These are phyloP conservation scores for Achlya hypogyna DNA, from an alignment of 352 stramenopile genomes.

Conservation along the genomic window DNA sequence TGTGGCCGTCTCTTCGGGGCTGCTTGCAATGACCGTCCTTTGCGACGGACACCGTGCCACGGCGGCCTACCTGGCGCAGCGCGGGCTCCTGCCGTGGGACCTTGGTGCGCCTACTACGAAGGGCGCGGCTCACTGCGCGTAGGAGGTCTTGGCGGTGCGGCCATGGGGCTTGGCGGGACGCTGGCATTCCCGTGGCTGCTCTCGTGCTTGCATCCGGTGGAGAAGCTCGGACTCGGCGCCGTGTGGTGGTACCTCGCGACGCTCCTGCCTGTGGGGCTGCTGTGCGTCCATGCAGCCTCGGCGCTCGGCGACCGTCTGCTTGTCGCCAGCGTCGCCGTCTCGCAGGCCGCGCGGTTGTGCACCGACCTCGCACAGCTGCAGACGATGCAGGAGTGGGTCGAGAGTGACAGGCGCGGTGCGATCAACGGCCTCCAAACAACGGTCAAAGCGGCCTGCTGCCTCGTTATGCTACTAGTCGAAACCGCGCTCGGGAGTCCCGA, in stretches of 20 bases:
- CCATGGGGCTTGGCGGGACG: slow-evolving; percentile 42
- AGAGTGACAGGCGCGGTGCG: slow-evolving; percentile 30
- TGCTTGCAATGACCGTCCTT: slow-evolving; percentile 54
- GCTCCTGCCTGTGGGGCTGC: slow-evolving; percentile 28
- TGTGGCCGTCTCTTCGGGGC: slow-evolving; percentile 41
- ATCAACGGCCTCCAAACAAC: slow-evolving; percentile 59
- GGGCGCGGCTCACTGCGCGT: slow-evolving; percentile 2
- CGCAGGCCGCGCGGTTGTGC: slow-evolving; percentile 43
- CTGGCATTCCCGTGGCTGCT: slow-evolving; percentile 33
- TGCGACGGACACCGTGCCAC: slow-evolving; percentile 29
- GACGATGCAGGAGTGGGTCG: slow-evolving; percentile 63
- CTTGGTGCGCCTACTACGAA: slow-evolving; percentile 23
- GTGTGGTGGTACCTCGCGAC: slow-evolving; percentile 44
- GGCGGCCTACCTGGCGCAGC: slow-evolving; percentile 49
- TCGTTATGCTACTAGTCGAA: slow-evolving; percentile 38
- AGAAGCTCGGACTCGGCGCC: slow-evolving; percentile 37
- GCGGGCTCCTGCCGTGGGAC: slow-evolving; percentile 34
- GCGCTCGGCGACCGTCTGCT: slow-evolving; percentile 36
- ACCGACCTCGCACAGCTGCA: slow-evolving; percentile 47
- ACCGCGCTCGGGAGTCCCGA: slow-evolving; percentile 40
- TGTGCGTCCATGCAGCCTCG: slow-evolving; percentile 28
- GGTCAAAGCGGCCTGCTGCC: slow-evolving; percentile 49
- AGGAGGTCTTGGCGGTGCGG: slow-evolving; percentile 26
- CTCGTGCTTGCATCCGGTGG: slow-evolving; percentile 27
- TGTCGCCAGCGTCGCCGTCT: slow-evolving; percentile 38